Conservation (phyloP, 75 land plant genomes). For the Pinus tabuliformis region DNA sequence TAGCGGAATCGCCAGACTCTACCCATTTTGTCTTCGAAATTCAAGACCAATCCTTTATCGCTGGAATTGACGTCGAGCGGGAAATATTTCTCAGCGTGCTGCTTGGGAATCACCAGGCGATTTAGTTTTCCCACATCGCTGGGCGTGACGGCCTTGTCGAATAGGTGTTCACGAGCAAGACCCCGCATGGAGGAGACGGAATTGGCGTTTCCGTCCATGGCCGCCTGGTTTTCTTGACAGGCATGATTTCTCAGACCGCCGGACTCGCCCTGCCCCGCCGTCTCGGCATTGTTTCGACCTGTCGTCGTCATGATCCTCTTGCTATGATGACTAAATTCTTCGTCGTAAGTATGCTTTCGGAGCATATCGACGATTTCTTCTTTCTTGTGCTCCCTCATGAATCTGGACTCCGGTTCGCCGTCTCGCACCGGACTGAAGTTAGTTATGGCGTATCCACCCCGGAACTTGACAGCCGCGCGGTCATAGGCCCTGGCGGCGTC, state of each 20-base stretch:
- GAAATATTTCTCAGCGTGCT: conserved; percentile 25
- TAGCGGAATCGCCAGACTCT: conserved; percentile 65
- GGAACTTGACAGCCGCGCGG: conserved; percentile 74
- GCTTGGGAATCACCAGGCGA: conserved; percentile 26
- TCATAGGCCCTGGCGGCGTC: conserved; percentile 91
- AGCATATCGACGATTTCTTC: conserved; percentile 63
- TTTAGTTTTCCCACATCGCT: conserved; percentile 30
- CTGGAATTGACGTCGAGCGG: background rate
- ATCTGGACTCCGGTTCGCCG: conserved; percentile 29
- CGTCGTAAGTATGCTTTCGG: conserved; percentile 45
- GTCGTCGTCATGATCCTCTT: conserved; percentile 11
- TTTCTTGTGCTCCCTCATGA: conserved; percentile 28
- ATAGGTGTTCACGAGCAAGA: conserved; percentile 15
- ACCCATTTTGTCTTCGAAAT: conserved; percentile 43
- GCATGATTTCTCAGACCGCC: too few species aligned
- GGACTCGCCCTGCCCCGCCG: too few species aligned
- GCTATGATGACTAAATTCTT: conserved; percentile 36
- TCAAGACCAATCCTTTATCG: conserved; percentile 25
- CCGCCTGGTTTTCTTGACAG: too few species aligned
- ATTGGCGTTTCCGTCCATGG: background rate
- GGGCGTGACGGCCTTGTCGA: conserved; percentile 24
- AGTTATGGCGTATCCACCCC: conserved; percentile 82
- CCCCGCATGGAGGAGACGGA: background rate
- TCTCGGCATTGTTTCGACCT: background rate
- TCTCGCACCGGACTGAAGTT: conserved; percentile 54